Evolutionary conservation across 352 stramenopile genomes (phyloP), one percentile per base, ranked within the genome.

Genomic region (Pilasporangium apinafurcum): DNA sequence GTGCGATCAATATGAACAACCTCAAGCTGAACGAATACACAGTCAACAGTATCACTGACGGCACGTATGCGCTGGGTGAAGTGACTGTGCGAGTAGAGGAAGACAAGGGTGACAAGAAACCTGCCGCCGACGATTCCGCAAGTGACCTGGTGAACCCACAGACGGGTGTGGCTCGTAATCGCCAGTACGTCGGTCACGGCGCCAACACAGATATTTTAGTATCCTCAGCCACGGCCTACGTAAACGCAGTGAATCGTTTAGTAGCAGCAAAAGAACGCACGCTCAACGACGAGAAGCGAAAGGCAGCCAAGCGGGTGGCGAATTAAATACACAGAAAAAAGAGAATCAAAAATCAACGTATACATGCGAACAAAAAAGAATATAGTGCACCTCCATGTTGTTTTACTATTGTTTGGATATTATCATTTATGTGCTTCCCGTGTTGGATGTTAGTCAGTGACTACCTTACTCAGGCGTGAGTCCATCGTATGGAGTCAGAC

Each of bases 401-500:
- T 24, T 37, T 37, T 24, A 37, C 20, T 37, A 37, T 24, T 16
- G 4, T 20, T 37, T 20, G 16, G 3, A 16, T 8, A 6, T 9
- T 10, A 37, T 37, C 12, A 24, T 37, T 16, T 16, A 37, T 31
- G 16, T 31, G 13, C 38, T 21, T 28, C 42, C 47, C 25, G 12
- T 39, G n/a, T 24, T 47, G 13, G 34, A 26, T 4, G 8, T n/a
- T 32, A 24, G n/a, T 34, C n/a, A 13, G 28, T 18, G 34, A 33
- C 16, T 21, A 16, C 27, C 24, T 76, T 44, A 84, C 29, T 85
- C 69, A 22, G 72, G 64, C 7, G 65, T 69, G 29, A 90, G 66
- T 2, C 93, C 93, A 59, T 98, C 92, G 63, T 98, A 98, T 2
- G 90, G 67, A 3, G 88, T 95, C 28, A 98, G 72, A 16, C 86